Percentiles rank a stretch among this genome's conserved stretches.
phyloP scores from a whole-genome alignment of 306 rosid species.

The Ziziphus jujuba region DNA sequence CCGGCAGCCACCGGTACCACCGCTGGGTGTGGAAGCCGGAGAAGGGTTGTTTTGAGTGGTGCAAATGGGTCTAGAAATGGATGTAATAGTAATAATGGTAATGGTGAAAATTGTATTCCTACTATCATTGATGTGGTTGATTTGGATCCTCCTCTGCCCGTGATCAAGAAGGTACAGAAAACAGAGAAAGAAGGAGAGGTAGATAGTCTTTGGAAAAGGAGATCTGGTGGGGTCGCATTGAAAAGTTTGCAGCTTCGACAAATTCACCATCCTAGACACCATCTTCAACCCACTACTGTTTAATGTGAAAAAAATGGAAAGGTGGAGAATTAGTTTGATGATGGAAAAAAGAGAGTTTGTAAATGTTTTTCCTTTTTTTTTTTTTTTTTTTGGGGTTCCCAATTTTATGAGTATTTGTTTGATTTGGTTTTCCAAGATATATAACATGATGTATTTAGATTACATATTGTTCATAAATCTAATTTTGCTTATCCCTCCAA shows the following conservation, averaged over 20 bases:
- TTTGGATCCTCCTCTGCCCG: constrained; percentile 47
- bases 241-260: constrained; percentile 60
- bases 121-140: constrained; percentile 19
- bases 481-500: too few relatives aligned
- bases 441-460: too few relatives aligned
- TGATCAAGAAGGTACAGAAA: constrained; percentile 29
- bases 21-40: constrained; percentile 28
- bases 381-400: too few relatives aligned
- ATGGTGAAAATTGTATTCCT: neutral
- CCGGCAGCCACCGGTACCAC: constrained; percentile 26
- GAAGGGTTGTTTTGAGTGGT: constrained; percentile 12
- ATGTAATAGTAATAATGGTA: constrained; percentile 4
- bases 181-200: constrained; percentile 23
- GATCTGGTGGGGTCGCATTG: constrained; percentile 53
- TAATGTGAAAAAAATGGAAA: constrained; percentile 23
- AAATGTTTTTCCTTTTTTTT: too few relatives aligned
- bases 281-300: constrained; percentile 58
- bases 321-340: neutral
- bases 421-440: too few relatives aligned
- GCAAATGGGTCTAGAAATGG: constrained; percentile 34
- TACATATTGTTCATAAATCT: too few relatives aligned
- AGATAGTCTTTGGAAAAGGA: constrained; percentile 71
- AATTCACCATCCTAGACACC: constrained; percentile 43
- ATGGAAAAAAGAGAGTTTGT: neutral
- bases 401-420: too few relatives aligned